Evolutionary conservation across 768 basidiomycete species (phyloP).

Genomic region (Gelatoporia subvermispora): DNA sequence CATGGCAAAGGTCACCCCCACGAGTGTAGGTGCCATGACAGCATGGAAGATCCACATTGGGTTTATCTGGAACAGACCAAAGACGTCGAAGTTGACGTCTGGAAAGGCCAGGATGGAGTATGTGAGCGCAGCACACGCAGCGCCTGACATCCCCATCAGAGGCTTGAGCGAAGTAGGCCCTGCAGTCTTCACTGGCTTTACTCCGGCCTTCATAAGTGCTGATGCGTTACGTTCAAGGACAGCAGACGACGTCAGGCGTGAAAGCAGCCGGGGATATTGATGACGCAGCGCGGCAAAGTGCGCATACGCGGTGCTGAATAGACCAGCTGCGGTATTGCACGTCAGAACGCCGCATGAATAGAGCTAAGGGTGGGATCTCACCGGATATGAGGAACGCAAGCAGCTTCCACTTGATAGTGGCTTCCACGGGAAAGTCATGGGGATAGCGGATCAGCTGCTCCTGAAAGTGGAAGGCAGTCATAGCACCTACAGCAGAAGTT

Average conservation of each 20-base stretch:
- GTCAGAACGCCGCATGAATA: no score
- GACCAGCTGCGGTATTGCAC: conserved; percentile 51
- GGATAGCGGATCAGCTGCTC: conserved; percentile 40
- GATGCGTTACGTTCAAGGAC: no score
- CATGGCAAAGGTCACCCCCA: conserved; percentile 82
- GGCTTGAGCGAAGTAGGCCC: conserved; percentile 40
- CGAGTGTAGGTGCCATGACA: conserved; percentile 60
- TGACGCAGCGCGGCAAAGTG: conserved; percentile 69
- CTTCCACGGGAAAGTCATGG: conserved; percentile 46
- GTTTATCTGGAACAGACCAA: conserved; percentile 71
- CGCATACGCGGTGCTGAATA: conserved; percentile 75
- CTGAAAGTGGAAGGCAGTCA: conserved; percentile 52
- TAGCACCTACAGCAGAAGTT: conserved; percentile 42
- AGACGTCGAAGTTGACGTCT: conserved; percentile 66
- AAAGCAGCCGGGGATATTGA: conserved; percentile 66
- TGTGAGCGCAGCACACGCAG: conserved; percentile 72
- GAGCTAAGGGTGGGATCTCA: conserved; percentile 30
- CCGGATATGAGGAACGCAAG: conserved; percentile 78
- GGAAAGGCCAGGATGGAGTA: conserved; percentile 80
- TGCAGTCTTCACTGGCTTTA: not conserved
- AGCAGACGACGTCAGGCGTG: conserved; percentile 33
- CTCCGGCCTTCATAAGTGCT: not conserved
- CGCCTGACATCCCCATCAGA: conserved; percentile 81
- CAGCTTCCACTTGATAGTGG: conserved; percentile 72
- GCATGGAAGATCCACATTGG: conserved; percentile 77